Conservation (phyloP, 139 green algal genomes). For the Volvox reticuliferus region DNA sequence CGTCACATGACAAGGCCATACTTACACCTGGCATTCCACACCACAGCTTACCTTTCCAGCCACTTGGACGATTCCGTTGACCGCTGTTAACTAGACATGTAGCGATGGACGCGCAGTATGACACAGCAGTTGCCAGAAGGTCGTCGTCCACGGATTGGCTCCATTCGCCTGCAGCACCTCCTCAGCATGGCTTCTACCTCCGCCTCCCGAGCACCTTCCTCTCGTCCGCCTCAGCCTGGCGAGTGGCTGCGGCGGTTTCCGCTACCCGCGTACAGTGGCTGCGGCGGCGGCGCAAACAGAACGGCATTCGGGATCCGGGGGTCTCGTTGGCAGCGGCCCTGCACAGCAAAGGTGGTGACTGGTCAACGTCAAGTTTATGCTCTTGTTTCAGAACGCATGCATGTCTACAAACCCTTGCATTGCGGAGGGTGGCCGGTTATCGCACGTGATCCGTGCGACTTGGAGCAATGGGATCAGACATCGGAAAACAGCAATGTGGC, state of each 20-base stretch:
- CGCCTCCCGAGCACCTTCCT: slow-evolving; percentile 28
- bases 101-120: slow-evolving; percentile 52
- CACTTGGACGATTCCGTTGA: slow-evolving; percentile 50
- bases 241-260: slow-evolving; percentile 18
- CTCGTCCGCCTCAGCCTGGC: slow-evolving; percentile 5
- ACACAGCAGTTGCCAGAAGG: not conserved
- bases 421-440: too few relatives aligned
- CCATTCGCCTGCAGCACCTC: slow-evolving; percentile 30
- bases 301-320: slow-evolving; percentile 44
- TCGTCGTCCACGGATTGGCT: not conserved
- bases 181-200: slow-evolving; percentile 42
- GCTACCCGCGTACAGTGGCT: slow-evolving; percentile 37
- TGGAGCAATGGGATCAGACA: too few relatives aligned
- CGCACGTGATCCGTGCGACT: too few relatives aligned
- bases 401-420: too few relatives aligned
- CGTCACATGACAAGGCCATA: not conserved
- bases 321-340: slow-evolving; percentile 46
- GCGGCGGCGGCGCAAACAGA: slow-evolving; percentile 32
- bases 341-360: not conserved
- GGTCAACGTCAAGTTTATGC: too few relatives aligned
- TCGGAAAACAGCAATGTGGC: too few relatives aligned
- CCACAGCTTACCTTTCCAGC: slow-evolving; percentile 47
- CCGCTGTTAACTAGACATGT: slow-evolving; percentile 50
- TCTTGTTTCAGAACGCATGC: too few relatives aligned
- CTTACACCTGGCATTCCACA: not conserved